Base-by-base conservation (phyloP, 352 stramenopile species). In the Globisporangium uncinulatum region DNA sequence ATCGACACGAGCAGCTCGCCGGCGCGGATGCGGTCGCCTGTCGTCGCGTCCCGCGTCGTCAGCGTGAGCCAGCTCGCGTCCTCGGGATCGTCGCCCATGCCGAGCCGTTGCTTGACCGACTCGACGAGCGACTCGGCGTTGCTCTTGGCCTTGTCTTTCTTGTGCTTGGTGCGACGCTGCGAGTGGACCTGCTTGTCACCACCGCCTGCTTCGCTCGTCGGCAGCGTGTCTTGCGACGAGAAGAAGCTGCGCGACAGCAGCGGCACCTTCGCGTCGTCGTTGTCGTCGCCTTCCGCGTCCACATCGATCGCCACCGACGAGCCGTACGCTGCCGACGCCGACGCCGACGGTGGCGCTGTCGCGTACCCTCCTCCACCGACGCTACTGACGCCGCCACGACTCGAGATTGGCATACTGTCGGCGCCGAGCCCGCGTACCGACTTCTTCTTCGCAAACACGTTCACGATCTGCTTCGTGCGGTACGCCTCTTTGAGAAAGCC, bases 391-490 rank as follows among this genome's bases (percentile, higher is more conserved):
- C 13, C 53, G 46, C 17, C 62, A 66, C 24, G 61, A 15, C 51
- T 60, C 57, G 67, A 60, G 55, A 71, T 65, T 13, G 66, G 66
- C 60, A 79, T 51, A 56, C 57, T 70, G 13, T 73, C 59, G 11
- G 58, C 56, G 5, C 66, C 66, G 11, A 76, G 70, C 24, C 85
- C 70, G 13, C 74, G 74, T 50, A 84, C 61, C 24, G 75, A 69
- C 45, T 87, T 88, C 37, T 79, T 71, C 56, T 87, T 89, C 6
- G 76, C 79, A 50, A 89, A 92, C 9, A 92, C 83, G 32, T 89
- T 86, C 4, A 92, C 80, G 24, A 69, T 44, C 32, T 83, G 53
- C 48, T 83, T 87, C 5, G 72, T 78, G 54, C 86, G 87, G 63
- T 87, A 88, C 34, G 79, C 79, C 42, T 74, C 67, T 57, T 85